Percentiles rank a stretch among this genome's conserved stretches.
Conservation (phyloP, 768 basidiomycete species). For the Leucocoprinus leucothites region DNA sequence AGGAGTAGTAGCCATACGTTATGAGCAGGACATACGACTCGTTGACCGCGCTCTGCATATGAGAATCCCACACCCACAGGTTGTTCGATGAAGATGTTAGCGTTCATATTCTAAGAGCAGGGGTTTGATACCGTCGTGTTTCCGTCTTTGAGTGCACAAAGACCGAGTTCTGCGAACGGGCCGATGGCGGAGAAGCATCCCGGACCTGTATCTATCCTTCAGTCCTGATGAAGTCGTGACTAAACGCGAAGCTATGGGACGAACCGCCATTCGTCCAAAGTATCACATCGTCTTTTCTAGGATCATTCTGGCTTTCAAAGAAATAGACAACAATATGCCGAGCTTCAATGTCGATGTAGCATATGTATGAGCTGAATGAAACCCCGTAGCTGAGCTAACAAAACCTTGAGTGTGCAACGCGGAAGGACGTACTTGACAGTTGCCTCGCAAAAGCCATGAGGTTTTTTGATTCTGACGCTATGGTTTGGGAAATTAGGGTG, state of each 20-base stretch:
- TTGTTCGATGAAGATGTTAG: constrained; percentile 60
- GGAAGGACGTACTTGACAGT: constrained; percentile 40
- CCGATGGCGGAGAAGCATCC: constrained; percentile 9
- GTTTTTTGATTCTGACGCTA: constrained; percentile 58
- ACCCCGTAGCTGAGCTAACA: no score
- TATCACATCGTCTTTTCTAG: constrained; percentile 58
- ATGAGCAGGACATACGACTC: constrained; percentile 31
- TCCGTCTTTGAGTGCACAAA: constrained; percentile 58
- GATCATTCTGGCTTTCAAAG: constrained; percentile 66
- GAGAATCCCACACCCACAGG: constrained; percentile 62
- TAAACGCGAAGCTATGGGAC: background rate
- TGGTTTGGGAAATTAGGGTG: constrained; percentile 52
- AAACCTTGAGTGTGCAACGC: background rate
- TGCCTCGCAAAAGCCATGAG: constrained; percentile 49
- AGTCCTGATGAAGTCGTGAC: no score
- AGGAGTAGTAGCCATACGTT: no score
- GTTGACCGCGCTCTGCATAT: constrained; percentile 61
- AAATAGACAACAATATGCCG: constrained; percentile 75
- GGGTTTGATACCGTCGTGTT: constrained; percentile 52
- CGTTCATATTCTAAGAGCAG: constrained; percentile 65
- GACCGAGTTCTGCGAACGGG: constrained; percentile 34
- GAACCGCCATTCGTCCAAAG: constrained; percentile 52
- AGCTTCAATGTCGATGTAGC: constrained; percentile 63
- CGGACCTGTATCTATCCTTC: background rate
- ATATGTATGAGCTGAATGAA: constrained; percentile 48